phyloP scores from a whole-genome alignment of 2,329 filamentous ascomycete species.

The Curvularia hawaiiensis region DNA sequence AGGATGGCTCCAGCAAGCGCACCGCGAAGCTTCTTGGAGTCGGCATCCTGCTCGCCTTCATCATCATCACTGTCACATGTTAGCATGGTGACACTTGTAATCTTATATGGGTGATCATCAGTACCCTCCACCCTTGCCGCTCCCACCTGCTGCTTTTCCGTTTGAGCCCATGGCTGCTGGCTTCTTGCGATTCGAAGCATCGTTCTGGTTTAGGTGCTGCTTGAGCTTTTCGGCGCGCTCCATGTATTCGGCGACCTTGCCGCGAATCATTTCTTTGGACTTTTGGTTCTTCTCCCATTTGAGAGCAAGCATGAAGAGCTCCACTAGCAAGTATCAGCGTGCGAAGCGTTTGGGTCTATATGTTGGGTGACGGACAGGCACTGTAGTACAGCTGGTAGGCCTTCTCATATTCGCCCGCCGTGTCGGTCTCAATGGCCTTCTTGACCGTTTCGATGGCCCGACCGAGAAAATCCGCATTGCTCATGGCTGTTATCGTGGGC shows the following conservation, averaged over 20 bases:
- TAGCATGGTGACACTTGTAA: neutral
- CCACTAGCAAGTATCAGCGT: conserved; percentile 59
- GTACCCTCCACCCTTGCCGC: conserved; percentile 63
- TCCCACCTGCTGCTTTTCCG: conserved; percentile 67
- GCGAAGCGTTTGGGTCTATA: neutral
- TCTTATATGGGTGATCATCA: neutral
- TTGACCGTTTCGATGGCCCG: conserved; percentile 96
- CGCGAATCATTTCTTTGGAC: conserved; percentile 95
- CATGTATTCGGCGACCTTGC: conserved; percentile 97
- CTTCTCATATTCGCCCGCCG: conserved; percentile 93
- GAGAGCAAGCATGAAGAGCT: conserved; percentile 97
- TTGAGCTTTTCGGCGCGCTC: conserved; percentile 98
- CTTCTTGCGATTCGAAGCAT: conserved; percentile 70
- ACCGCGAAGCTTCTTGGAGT: conserved; percentile 92
- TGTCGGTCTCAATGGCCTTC: conserved; percentile 96
- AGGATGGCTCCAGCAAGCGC: conserved; percentile 91
- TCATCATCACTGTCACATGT: conserved; percentile 59
- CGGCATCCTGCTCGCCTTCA: conserved; percentile 76
- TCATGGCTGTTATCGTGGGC: conserved; percentile 63
- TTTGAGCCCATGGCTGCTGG: conserved; percentile 74
- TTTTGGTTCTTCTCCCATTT: conserved; percentile 99
- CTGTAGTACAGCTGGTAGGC: conserved; percentile 97
- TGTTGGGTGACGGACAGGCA: conserved; percentile 53
- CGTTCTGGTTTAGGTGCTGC: conserved; percentile 78
- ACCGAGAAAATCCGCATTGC: conserved; percentile 94